These are phyloP conservation scores for Penicillium sp. DNA, from an alignment of 2,329 filamentous ascomycete species.

Conservation along the genomic window DNA sequence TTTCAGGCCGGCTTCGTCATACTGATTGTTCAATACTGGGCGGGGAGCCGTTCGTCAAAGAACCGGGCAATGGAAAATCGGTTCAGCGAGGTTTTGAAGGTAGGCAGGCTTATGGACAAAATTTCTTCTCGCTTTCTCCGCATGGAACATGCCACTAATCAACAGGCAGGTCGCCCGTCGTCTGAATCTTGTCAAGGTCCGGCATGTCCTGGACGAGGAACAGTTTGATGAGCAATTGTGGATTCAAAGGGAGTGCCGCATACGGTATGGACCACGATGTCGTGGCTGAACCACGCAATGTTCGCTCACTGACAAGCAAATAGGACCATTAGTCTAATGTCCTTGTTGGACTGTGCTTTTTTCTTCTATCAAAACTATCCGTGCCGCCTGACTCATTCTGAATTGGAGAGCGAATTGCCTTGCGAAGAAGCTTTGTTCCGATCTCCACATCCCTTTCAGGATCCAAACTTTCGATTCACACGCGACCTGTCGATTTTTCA, in stretches of 20 bases:
- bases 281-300: too few relatives aligned
- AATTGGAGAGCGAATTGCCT: slow-evolving; percentile 42
- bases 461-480: slow-evolving; percentile 34
- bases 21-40: slow-evolving; percentile 41
- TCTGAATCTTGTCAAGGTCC: slow-evolving; percentile 33
- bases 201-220: slow-evolving; percentile 35
- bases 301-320: slow-evolving; percentile 4
- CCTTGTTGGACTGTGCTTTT: slow-evolving; percentile 41
- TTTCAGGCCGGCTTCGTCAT: slow-evolving; percentile 42
- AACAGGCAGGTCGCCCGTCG: slow-evolving; percentile 33
- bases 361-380: slow-evolving; percentile 44
- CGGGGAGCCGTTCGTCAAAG: slow-evolving; percentile 33
- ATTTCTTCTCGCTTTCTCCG: not conserved
- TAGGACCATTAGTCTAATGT: slow-evolving; percentile 38
- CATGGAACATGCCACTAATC: not conserved
- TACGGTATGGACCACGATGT: slow-evolving; percentile 28
- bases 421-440: slow-evolving; percentile 38
- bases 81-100: slow-evolving; percentile 40
- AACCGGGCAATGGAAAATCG: slow-evolving; percentile 40
- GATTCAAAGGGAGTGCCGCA: slow-evolving; percentile 42
- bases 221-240: slow-evolving; percentile 32
- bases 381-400: slow-evolving; percentile 34
- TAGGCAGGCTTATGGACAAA: slow-evolving; percentile 10
- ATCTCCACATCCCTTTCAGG: slow-evolving; percentile 38
- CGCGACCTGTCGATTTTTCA: slow-evolving; percentile 34